A percentile compares a stretch with the other conserved stretches of the same genome.
phyloP scores from a whole-genome alignment of 257 asterid genomes.

The Scutellaria baicalensis region DNA sequence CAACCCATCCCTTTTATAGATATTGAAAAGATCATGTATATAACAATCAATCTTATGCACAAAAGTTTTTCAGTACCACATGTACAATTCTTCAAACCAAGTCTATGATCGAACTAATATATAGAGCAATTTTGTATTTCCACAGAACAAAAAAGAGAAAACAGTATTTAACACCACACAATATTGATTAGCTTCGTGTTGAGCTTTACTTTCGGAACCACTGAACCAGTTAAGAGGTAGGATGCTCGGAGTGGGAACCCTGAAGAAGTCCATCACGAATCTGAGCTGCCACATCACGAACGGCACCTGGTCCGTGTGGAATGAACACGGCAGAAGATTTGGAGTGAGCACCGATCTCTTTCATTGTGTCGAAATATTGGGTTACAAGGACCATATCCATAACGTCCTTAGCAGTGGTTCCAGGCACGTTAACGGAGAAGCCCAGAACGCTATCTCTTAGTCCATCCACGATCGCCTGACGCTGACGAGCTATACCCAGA shows the following conservation, averaged over 20 bases:
- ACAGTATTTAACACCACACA: neutral
- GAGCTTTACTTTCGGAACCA: too few relatives aligned
- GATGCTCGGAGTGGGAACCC: constrained; percentile 18
- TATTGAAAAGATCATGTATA: neutral
- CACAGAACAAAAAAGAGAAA: neutral
- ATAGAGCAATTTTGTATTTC: neutral
- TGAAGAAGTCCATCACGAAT: constrained; percentile 84
- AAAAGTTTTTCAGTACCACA: neutral
- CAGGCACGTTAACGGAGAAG: constrained; percentile 75
- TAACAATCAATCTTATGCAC: neutral
- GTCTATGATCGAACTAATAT: neutral
- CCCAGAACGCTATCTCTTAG: constrained; percentile 77
- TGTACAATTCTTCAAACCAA: constrained; percentile 15
- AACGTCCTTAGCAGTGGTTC: constrained; percentile 77
- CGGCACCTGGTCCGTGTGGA: constrained; percentile 83
- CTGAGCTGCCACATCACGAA: constrained; percentile 77
- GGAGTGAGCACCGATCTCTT: constrained; percentile 71
- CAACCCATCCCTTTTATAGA: neutral
- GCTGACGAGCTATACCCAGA: constrained; percentile 80
- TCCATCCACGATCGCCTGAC: constrained; percentile 87
- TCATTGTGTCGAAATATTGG: constrained; percentile 79
- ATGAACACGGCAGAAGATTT: constrained; percentile 77
- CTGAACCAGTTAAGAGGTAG: neutral
- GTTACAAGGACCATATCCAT: constrained; percentile 91
- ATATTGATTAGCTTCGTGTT: neutral